A percentile compares a stretch with the other conserved stretches of the same genome.
phyloP scores from a whole-genome alignment of 1,284 basidiomycete genomes.

The Heterobasidion annosum region DNA sequence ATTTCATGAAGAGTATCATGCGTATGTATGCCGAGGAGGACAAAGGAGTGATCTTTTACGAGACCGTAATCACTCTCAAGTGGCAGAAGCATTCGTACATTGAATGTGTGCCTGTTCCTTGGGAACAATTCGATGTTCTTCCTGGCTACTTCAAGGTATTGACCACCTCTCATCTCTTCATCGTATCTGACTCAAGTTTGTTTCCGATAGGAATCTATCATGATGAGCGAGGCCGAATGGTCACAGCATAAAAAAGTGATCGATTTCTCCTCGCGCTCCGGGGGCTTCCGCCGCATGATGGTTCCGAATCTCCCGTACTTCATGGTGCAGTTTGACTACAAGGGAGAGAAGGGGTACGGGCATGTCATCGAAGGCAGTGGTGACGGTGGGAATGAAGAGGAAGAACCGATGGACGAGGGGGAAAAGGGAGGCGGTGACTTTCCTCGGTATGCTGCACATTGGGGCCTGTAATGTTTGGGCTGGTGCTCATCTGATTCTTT shows the following conservation, averaged over 20 bases:
- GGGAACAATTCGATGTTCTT: conserved; percentile 74
- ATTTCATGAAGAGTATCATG: conserved; percentile 99
- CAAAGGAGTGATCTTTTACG: conserved; percentile 89
- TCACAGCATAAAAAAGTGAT: conserved; percentile 96
- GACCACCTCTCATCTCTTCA: not conserved
- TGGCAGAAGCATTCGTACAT: conserved; percentile 88
- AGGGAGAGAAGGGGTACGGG: conserved; percentile 94
- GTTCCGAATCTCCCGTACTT: conserved; percentile 98
- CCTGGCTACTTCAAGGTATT: conserved; percentile 89
- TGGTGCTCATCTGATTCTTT: not conserved
- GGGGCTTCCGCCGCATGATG: conserved; percentile 87
- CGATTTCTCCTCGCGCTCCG: conserved; percentile 81
- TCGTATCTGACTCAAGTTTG: not conserved
- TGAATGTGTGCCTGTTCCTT: conserved; percentile 87
- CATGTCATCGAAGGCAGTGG: conserved; percentile 91
- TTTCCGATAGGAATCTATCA: conserved; percentile 72
- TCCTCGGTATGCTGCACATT: conserved; percentile 52
- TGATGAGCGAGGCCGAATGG: conserved; percentile 92
- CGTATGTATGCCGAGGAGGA: conserved; percentile 86
- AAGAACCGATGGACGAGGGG: conserved; percentile 67
- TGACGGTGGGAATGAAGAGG: conserved; percentile 54
- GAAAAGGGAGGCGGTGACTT: conserved; percentile 86
- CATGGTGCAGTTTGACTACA: conserved; percentile 97
- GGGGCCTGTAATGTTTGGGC: conserved; percentile 1
- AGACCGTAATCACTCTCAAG: conserved; percentile 82